A percentile compares a stretch with the other conserved stretches of the same genome.
These are phyloP conservation scores for Boechera retrofracta DNA, from an alignment of 345 rosid species.

Conservation along the genomic window DNA sequence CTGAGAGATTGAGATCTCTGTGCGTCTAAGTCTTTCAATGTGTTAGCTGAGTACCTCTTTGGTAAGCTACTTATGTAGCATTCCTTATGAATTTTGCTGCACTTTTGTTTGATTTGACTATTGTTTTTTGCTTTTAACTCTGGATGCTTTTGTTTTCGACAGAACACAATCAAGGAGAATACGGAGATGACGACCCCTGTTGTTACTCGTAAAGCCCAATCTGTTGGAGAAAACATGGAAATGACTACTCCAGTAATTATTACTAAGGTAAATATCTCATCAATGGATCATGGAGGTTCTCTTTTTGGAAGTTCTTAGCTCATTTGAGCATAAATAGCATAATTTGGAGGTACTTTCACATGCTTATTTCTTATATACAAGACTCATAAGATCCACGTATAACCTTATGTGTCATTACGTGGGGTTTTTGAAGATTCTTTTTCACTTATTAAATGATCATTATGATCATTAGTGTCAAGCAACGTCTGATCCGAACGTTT, in stretches of 20 bases:
- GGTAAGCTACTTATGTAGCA: conserved; percentile 73
- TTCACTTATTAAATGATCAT: too few relatives aligned
- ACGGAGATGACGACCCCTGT: conserved; percentile 99
- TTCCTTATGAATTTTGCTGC: conserved; percentile 5
- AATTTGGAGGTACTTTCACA: neutral
- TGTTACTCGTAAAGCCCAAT: conserved; percentile 59
- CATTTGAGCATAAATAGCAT: neutral
- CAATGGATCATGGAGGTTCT: conserved; percentile 4
- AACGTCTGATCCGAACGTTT: too few relatives aligned
- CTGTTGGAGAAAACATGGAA: conserved; percentile 83
- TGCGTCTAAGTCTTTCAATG: conserved; percentile 78
- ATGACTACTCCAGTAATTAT: conserved; percentile 94
- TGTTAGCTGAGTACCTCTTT: conserved; percentile 87
- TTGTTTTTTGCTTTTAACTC: conserved; percentile 8
- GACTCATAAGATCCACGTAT: too few relatives aligned
- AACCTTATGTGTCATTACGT: too few relatives aligned
- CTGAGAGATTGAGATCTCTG: conserved; percentile 10
- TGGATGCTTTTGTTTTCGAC: conserved; percentile 23
- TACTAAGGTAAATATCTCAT: conserved; percentile 57
- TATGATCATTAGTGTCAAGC: too few relatives aligned
- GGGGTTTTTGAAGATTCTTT: too few relatives aligned
- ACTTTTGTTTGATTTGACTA: conserved; percentile 19
- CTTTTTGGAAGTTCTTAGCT: neutral
- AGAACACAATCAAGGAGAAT: conserved; percentile 68
- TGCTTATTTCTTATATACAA: too few relatives aligned